These are phyloP conservation scores for Penicillium robsamsonii DNA, from an alignment of 495 filamentous ascomycete genomes.

Conservation along the genomic window DNA sequence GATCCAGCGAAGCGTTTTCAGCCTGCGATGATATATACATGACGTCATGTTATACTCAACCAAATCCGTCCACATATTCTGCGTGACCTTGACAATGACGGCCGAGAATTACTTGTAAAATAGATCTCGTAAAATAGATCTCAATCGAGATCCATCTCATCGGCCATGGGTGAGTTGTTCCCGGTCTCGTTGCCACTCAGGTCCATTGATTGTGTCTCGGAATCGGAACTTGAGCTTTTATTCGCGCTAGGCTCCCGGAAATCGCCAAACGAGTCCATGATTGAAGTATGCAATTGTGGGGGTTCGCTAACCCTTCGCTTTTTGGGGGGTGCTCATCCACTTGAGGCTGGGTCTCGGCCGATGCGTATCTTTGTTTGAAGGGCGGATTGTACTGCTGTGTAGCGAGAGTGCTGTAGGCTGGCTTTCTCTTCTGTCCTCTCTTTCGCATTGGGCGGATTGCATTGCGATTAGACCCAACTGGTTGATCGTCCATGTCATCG, in stretches of 20 bases:
- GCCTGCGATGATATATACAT: slow-evolving; percentile 22
- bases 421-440: slow-evolving; percentile 43
- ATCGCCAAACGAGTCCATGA: slow-evolving; percentile 11
- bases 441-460: slow-evolving; percentile 7
- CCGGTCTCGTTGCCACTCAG: slow-evolving; percentile 9
- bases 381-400: background rate
- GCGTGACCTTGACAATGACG: background rate
- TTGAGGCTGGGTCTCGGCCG: slow-evolving; percentile 13
- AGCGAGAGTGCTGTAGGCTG: slow-evolving; percentile 10
- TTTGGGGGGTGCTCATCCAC: slow-evolving; percentile 24
- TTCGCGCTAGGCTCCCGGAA: slow-evolving; percentile 21
- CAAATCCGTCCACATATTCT: background rate
- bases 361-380: background rate
- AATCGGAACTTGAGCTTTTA: slow-evolving; percentile 26
- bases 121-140: slow-evolving; percentile 7
- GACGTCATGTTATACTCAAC: slow-evolving; percentile 20
- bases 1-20: background rate
- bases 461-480: slow-evolving; percentile 12
- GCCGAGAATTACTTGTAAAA: background rate
- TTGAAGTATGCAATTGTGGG: slow-evolving; percentile 11
- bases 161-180: slow-evolving; percentile 15
- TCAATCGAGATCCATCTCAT: slow-evolving; percentile 38
- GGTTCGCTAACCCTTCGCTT: slow-evolving; percentile 25
- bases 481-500: slow-evolving; percentile 30
- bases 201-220: slow-evolving; percentile 23